phyloP scores from a whole-genome alignment of 495 filamentous ascomycete genomes.

The Chaetomium fimeti region DNA sequence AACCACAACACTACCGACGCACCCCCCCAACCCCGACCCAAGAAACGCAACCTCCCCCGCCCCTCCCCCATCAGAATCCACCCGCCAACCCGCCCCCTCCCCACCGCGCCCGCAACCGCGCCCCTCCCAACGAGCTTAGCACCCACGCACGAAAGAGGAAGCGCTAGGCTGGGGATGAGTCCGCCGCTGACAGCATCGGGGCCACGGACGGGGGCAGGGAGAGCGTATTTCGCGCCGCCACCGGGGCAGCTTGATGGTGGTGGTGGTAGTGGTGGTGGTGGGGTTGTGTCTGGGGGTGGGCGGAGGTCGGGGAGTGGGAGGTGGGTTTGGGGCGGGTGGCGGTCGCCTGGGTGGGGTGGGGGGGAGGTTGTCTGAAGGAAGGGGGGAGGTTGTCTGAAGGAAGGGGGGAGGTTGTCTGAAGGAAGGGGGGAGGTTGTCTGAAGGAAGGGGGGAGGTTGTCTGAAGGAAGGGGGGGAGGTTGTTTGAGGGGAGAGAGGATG shows the following conservation, averaged over 20 bases:
- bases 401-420: too few relatives aligned
- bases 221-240: background rate
- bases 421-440: background rate
- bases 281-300: background rate
- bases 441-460: background rate
- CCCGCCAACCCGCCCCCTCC: background rate
- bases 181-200: background rate
- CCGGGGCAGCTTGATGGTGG: background rate
- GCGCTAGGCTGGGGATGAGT: background rate
- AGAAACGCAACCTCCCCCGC: slow-evolving; percentile 1
- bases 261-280: too few relatives aligned
- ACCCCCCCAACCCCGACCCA: background rate
- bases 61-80: slow-evolving; percentile 4
- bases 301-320: slow-evolving; percentile 2
- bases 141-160: too few relatives aligned
- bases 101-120: background rate
- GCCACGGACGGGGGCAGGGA: background rate
- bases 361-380: background rate
- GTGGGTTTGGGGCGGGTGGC: background rate
- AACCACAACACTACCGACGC: background rate
- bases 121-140: background rate
- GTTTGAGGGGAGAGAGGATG: too few relatives aligned
- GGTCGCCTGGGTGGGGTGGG: background rate
- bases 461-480: background rate
- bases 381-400: background rate